These are phyloP conservation scores for Nemania sp. DNA, from an alignment of 2,329 filamentous ascomycete species.

Conservation along the genomic window DNA sequence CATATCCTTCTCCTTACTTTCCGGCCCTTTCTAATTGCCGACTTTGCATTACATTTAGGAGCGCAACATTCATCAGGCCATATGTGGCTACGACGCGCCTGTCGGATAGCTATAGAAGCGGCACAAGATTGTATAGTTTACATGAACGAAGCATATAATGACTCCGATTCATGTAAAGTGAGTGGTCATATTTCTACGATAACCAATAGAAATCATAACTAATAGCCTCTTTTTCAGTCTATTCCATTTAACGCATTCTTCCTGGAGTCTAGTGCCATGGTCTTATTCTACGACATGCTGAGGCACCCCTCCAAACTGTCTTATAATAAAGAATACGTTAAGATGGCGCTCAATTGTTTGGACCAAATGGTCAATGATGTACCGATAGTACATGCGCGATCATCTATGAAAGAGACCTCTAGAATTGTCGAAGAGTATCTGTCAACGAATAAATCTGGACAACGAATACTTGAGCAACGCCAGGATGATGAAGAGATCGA, in stretches of 20 bases:
- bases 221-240: not conserved
- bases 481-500: too few relatives aligned
- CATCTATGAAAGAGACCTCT: conserved; percentile 14
- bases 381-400: conserved; percentile 16
- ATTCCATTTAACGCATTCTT: conserved; percentile 26
- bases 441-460: not conserved
- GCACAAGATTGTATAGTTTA: conserved; percentile 27
- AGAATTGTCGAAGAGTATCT: conserved; percentile 22
- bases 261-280: conserved; percentile 22
- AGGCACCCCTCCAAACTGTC: conserved; percentile 28
- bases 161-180: conserved; percentile 19
- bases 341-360: conserved; percentile 18
- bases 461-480: too few relatives aligned
- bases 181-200: not conserved
- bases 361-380: conserved; percentile 29
- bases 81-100: conserved; percentile 28
- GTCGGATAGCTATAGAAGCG: conserved; percentile 25
- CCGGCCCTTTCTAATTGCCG: conserved; percentile 29
- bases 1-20: conserved; percentile 29
- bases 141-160: conserved; percentile 23
- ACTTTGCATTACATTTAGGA: conserved; percentile 27
- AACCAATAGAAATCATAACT: not conserved
- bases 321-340: conserved; percentile 26
- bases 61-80: not conserved
- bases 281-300: conserved; percentile 24